phyloP scores from a whole-genome alignment of 768 basidiomycete species.

The Scleroderma citrinum region DNA sequence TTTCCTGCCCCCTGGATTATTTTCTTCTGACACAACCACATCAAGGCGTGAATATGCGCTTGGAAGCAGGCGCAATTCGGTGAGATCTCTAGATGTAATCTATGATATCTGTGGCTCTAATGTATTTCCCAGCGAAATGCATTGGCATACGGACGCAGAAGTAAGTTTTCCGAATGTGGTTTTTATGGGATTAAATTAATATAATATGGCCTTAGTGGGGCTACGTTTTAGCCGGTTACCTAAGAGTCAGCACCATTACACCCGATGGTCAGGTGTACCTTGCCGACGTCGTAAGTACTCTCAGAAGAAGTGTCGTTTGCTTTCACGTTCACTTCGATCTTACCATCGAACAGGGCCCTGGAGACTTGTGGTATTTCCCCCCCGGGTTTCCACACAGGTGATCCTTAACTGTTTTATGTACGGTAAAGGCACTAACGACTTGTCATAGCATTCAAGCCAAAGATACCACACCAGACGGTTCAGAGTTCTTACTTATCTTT shows the following conservation, averaged over 20 bases:
- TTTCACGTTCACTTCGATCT: constrained; percentile 16
- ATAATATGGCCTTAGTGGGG: constrained; percentile 36
- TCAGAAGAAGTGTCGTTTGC: no score
- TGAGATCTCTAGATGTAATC: constrained; percentile 8
- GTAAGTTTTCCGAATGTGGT: constrained; percentile 2
- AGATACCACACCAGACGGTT: constrained; percentile 38
- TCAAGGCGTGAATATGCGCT: constrained; percentile 34
- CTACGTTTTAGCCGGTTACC: constrained; percentile 44
- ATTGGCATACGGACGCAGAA: constrained; percentile 38
- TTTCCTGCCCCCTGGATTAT: not conserved
- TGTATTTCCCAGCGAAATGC: constrained; percentile 32
- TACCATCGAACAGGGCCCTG: constrained; percentile 21
- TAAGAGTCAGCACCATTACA: constrained; percentile 46
- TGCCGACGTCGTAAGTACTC: constrained; percentile 43
- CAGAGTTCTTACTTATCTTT: constrained; percentile 48
- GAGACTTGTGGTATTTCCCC: constrained; percentile 58
- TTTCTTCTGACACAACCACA: not conserved
- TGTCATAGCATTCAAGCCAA: constrained; percentile 43
- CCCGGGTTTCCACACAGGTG: constrained; percentile 46
- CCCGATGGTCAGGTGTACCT: constrained; percentile 48
- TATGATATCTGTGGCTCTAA: not conserved
- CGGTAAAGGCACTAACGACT: not conserved
- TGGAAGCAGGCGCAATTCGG: constrained; percentile 39
- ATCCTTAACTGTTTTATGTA: not conserved
- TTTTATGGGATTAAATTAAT: not conserved